Base-by-base conservation (phyloP, 805 yeast species). In the Kluyveromyces lactis region DNA sequence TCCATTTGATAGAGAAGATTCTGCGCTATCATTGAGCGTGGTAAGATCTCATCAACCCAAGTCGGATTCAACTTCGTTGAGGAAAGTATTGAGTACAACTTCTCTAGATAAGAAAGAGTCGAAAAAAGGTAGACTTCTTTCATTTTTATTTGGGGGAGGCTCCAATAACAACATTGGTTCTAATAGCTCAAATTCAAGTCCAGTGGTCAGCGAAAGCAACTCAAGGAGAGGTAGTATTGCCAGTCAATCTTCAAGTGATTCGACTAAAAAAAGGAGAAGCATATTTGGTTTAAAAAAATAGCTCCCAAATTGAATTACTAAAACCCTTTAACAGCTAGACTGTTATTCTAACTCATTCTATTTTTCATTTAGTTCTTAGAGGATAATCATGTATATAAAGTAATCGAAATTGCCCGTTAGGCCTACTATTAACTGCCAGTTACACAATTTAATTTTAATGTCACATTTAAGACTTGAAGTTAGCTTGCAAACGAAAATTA, bases 61-160 rank as follows among this genome's bases (percentile, higher is more conserved):
- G 12, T 24, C 37, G 15, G 21, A 34, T 2, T 30, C 33, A 16
- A 13, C 18, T 8, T 26, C 27, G 9, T 21, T 34, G 11, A 26
- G 37, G 11, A 55, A 53, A 34, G 50, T 51, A 1, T 46, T 49
- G 27, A 51, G 56, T 38, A 42, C 60, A 5, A 23, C 27, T 10
- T 26, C 37, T 13, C 15, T 34, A 34, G 30, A 34, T 6, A 34
- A 26, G 17, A 34, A 26, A 30, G 38, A 39, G 12, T 44, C 39
- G 36, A 40, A 26, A 21, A 40, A 41, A 21, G 31, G 47, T n/a
- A 51, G 49, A 9, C 44, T 43, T 12, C 42, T 51, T 5, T 48
- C 54, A 7, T 34, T 52, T 31, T 46, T 52, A 29, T 47, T 40
- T 31, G 40, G 43, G 24, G 37, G 30, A 12, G 17, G 30, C 4